Base-by-base conservation (phyloP, 2,329 filamentous ascomycete genomes). In the Colletotrichum sublineola region DNA sequence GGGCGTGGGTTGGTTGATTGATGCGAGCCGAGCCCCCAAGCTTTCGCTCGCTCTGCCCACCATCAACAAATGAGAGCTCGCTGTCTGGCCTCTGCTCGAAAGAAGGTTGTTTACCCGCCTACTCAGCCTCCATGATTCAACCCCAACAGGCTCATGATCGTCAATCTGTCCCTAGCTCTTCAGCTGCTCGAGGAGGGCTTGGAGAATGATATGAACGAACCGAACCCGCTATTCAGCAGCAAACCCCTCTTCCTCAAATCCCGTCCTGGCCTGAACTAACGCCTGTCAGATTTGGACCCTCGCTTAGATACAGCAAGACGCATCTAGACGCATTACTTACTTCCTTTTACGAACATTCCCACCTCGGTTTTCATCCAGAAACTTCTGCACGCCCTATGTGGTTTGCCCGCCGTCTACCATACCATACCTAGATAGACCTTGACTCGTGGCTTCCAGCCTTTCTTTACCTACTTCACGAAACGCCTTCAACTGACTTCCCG, bases 381-480 rank as follows among this genome's bases (percentile, higher is more conserved):
- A 24, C 38, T 46, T 48, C 38, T 61, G 2, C 15, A 44, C 29
- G 11, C 57, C 44, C 36, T 44, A 1, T 14, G 5, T 11, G 11
- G n/a, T 14, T 29, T 24, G 29, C 11, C 44, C 29, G 31, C 29
- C 18, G 18, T 33, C 29, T 24, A 24, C 24, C 24, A 24, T 24
- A 24, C 24, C 24, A 24, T 24, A 24, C 24, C 24, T 24, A 24
- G 24, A 24, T 24, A 24, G 24, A 24, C 24, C 24, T 68, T 36
- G 31, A 40, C 60, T 63, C 53, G 24, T 6, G 48, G 5, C 48
- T 53, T n/a, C 36, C 53, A 53, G 38, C 24, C 31, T 42, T 60
- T 50, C 31, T 42, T 60, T 50, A 36, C 66, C 66, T 66, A 72
- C 69, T 61, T 72, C 60, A 68, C 69, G 69, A 72, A 53, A 24